phyloP scores from a whole-genome alignment of 2,329 filamentous ascomycete species.

The Stachybotrys chartarum region DNA sequence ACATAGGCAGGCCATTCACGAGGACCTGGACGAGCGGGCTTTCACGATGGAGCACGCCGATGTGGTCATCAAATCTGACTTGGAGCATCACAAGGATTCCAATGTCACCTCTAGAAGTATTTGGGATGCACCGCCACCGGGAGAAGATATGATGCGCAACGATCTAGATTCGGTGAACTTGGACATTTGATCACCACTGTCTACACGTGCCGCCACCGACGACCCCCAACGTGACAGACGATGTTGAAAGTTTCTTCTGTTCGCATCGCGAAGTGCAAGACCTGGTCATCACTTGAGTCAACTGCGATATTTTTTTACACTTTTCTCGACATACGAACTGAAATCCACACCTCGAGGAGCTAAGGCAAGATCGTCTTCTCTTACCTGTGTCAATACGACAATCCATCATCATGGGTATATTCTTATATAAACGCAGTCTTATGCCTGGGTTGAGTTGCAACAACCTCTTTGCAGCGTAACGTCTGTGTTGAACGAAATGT shows the following conservation, averaged over 20 bases:
- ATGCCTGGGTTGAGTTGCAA: neutral
- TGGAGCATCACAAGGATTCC: slow-evolving; percentile 15
- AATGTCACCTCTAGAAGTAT: slow-evolving; percentile 7
- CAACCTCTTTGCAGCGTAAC: neutral
- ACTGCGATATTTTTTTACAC: no score
- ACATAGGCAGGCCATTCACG: slow-evolving; percentile 8
- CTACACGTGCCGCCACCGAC: no score
- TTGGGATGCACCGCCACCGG: slow-evolving; percentile 16
- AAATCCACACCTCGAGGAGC: no score
- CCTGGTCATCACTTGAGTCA: no score
- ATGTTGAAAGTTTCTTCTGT: no score
- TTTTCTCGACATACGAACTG: no score
- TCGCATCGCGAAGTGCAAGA: no score
- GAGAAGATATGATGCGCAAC: slow-evolving; percentile 13
- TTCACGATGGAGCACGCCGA: neutral
- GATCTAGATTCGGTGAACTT: slow-evolving; percentile 15
- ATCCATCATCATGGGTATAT: neutral
- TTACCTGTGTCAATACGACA: neutral
- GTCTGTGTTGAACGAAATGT: neutral
- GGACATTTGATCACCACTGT: slow-evolving; percentile 10
- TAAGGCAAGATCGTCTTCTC: no score
- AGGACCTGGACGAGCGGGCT: slow-evolving; percentile 5
- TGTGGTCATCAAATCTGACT: neutral
- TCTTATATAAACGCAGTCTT: neutral
- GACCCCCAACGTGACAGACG: no score